Percentiles rank a stretch among this genome's conserved stretches.
Evolutionary conservation across 192 early-diverging fungal genomes (phyloP).

Genomic region (Backusella mclennaniae): DNA sequence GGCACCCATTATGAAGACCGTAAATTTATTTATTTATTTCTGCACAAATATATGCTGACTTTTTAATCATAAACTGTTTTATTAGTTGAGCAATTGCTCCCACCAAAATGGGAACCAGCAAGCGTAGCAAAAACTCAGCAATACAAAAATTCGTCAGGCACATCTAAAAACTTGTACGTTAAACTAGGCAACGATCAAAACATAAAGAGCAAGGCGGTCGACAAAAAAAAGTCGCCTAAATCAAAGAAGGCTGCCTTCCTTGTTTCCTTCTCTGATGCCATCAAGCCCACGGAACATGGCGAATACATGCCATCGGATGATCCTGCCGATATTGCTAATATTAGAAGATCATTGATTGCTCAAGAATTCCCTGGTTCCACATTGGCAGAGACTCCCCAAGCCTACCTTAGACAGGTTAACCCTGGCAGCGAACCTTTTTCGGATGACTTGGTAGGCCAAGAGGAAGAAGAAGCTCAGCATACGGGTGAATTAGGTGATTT

Average conservation of each 20-base stretch:
- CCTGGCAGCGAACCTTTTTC: not conserved
- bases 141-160: not conserved
- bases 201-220: not conserved
- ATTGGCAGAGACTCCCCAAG: not conserved
- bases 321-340: conserved; percentile 21
- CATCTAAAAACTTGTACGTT: not conserved
- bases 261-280: conserved; percentile 7
- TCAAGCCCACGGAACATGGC: conserved; percentile 9
- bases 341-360: conserved; percentile 11
- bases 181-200: not conserved
- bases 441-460: not conserved
- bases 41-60: not conserved
- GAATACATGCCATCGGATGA: conserved; percentile 18
- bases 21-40: conserved; percentile 11
- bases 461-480: not conserved
- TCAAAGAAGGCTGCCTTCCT: conserved; percentile 8
- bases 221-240: not conserved
- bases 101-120: conserved; percentile 21
- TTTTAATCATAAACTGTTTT: not conserved
- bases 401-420: not conserved
- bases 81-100: conserved; percentile 25
- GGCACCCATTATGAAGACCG: conserved; percentile 54
- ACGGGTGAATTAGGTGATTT: not conserved
- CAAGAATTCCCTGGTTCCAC: conserved; percentile 17
- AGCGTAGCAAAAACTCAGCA: conserved; percentile 11